Conservation (phyloP, 2,329 filamentous ascomycete species). For the Dactylellina parvicollis region DNA sequence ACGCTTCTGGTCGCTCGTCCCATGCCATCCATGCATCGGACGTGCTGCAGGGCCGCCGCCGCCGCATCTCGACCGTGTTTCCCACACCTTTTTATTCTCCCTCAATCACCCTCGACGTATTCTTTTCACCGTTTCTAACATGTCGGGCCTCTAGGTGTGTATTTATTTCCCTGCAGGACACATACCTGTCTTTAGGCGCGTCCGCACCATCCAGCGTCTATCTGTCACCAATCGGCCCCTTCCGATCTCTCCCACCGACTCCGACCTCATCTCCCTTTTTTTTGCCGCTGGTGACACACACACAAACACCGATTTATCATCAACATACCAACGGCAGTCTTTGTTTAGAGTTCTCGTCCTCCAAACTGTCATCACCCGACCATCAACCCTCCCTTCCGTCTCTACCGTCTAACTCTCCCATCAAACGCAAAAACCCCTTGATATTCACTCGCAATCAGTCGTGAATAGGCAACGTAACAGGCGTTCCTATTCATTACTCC, state of each 20-base stretch:
- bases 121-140: neutral
- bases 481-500: conserved; percentile 43
- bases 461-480: conserved; percentile 51
- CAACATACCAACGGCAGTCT: neutral
- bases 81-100: conserved; percentile 15
- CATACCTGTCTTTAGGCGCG: conserved; percentile 34
- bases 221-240: conserved; percentile 28
- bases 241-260: conserved; percentile 14
- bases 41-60: conserved; percentile 17
- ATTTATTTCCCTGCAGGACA: conserved; percentile 16
- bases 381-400: neutral
- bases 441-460: conserved; percentile 23
- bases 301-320: neutral
- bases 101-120: conserved; percentile 4
- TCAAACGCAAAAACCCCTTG: conserved; percentile 19
- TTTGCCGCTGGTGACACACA: conserved; percentile 35
- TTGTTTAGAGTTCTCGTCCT: neutral
- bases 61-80: conserved; percentile 16
- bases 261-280: neutral
- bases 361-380: conserved; percentile 3
- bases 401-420: neutral
- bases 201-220: conserved; percentile 31
- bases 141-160: neutral
- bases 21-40: conserved; percentile 2
- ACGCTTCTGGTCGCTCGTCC: neutral